Evolutionary conservation across 305 asterid species (phyloP), one percentile per base, ranked within the genome.

Genomic region (Fraxinus ornus): DNA sequence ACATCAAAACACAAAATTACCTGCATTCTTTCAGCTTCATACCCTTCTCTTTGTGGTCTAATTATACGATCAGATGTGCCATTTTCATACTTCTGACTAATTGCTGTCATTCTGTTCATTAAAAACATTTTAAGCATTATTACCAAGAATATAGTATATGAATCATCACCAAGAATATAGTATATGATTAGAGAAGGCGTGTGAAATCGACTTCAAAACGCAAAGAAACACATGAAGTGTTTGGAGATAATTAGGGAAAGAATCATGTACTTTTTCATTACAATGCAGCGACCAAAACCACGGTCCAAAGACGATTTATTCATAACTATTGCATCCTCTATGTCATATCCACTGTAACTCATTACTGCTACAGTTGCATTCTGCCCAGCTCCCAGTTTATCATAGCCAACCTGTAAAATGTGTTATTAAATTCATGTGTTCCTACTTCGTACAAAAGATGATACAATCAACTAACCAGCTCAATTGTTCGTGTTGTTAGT

Each of bases 281-380:
- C 95, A 82, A 96, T 93, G 90, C 98, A 96, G 78, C 99, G 99
- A 52, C 99, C 99, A 90, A 96, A 94, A 85, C 99, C 98, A 83
- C 97, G 98, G 89, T 96, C 99, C 89, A 96, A 89, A 71, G 99
- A 96, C 78, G 98, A 88, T 86, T 96, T 96, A 86, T 96, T 96
- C 99, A 96, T 96, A 80, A 96, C 99, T 64, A 96, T 96, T 44
- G 99, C 99, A 87, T 96, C 99, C 91, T 96, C 99, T 86, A 96
- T 96, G 88, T 94, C 99, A 75, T 96, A 96, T 78, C 99, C 99
- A 89, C 99, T 96, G 80, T 91, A 96, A 87, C 99, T 94, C 99
- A 96, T 96, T 68, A 96, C 99, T 4, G 99, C 99, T 77, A 96
- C 99, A 78, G 95, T 93, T 62, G 99, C 99, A 87, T 96, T 96